Evolutionary conservation across 2,329 filamentous ascomycete genomes (phyloP).

Genomic region (Daldinia eschscholtzii): DNA sequence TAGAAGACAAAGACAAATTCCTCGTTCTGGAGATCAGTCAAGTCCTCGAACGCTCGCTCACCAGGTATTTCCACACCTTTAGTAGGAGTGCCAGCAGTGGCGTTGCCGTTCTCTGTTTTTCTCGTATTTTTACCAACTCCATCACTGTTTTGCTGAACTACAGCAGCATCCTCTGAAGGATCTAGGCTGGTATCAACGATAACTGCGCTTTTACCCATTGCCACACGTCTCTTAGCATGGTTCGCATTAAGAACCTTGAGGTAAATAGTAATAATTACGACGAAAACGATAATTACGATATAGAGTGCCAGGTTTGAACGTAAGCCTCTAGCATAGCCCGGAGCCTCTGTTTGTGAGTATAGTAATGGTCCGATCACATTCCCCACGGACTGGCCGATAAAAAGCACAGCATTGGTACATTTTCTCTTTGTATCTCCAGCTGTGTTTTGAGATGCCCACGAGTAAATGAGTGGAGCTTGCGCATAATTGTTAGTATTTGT

Average conservation of each 20-base stretch:
- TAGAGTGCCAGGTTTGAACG: conserved; percentile 72
- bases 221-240: conserved; percentile 57
- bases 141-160: conserved; percentile 51
- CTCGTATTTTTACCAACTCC: conserved; percentile 43
- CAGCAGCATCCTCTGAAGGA: conserved; percentile 56
- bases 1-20: conserved; percentile 72
- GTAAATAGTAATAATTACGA: conserved; percentile 50
- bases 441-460: conserved; percentile 72
- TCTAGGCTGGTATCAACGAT: conserved; percentile 72
- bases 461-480: conserved; percentile 69
- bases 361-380: conserved; percentile 76
- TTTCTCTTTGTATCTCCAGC: conserved; percentile 79
- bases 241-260: conserved; percentile 39
- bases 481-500: not conserved
- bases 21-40: conserved; percentile 72
- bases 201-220: conserved; percentile 69
- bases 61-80: conserved; percentile 45
- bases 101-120: conserved; percentile 42
- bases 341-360: conserved; percentile 71
- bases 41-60: conserved; percentile 68
- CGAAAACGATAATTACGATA: conserved; percentile 67
- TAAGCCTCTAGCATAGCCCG: conserved; percentile 68
- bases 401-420: conserved; percentile 72
- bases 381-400: conserved; percentile 74
- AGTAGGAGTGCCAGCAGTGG: conserved; percentile 37